These are phyloP conservation scores for Helminthosporium solani DNA, from an alignment of 2,329 filamentous ascomycete species.

Conservation along the genomic window DNA sequence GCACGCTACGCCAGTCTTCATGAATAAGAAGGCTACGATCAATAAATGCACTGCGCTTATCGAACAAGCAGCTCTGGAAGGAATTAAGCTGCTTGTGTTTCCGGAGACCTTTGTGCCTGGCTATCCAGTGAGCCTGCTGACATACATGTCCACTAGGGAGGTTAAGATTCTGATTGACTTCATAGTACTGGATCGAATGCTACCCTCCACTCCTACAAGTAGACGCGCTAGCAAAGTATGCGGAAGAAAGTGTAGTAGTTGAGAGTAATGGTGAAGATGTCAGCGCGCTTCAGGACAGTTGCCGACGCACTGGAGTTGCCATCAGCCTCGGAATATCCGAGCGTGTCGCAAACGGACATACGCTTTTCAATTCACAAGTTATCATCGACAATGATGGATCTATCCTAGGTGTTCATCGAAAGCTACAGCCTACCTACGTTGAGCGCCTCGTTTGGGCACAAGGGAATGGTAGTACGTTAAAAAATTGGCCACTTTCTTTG, in stretches of 20 bases:
- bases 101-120: slow-evolving; percentile 42
- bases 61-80: slow-evolving; percentile 32
- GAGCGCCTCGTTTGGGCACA: slow-evolving; percentile 42
- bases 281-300: slow-evolving; percentile 34
- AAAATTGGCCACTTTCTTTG: slow-evolving; percentile 30
- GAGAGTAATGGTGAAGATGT: slow-evolving; percentile 33
- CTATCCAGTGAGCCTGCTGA: slow-evolving; percentile 27
- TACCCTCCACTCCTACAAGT: slow-evolving; percentile 41
- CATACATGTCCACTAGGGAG: slow-evolving; percentile 6
- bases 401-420: slow-evolving; percentile 41
- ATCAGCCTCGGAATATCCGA: slow-evolving; percentile 40
- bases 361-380: slow-evolving; percentile 42
- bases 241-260: slow-evolving; percentile 40
- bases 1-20: slow-evolving; percentile 41
- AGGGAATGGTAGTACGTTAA: slow-evolving; percentile 34
- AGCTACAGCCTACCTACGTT: slow-evolving; percentile 40
- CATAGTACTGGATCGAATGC: slow-evolving; percentile 39
- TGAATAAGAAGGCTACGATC: slow-evolving; percentile 40
- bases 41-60: slow-evolving; percentile 37
- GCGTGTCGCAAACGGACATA: slow-evolving; percentile 34
- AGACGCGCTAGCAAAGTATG: slow-evolving; percentile 34
- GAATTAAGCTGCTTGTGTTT: slow-evolving; percentile 38
- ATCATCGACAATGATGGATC: slow-evolving; percentile 35
- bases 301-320: slow-evolving; percentile 32
- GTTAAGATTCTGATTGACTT: background rate